Conservation (phyloP, 768 basidiomycete species). For the Amyloporia xantha region DNA sequence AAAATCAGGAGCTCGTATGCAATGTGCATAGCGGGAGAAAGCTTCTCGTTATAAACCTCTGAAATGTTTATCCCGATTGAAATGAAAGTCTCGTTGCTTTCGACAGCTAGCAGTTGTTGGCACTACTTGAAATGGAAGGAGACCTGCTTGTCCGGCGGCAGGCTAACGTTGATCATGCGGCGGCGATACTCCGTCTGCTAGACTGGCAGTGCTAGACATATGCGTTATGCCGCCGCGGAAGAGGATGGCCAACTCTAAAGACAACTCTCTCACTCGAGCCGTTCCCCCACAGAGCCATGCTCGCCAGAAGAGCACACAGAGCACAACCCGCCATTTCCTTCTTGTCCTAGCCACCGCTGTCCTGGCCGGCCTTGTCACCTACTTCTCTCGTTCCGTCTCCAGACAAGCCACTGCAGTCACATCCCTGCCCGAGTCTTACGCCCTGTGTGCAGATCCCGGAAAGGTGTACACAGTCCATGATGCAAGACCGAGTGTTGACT, state of each 20-base stretch:
- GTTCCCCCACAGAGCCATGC: too few species aligned
- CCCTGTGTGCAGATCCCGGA: conserved; percentile 45
- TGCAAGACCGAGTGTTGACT: conserved; percentile 44
- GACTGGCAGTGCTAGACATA: background rate
- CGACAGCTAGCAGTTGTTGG: too few species aligned
- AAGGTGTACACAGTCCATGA: conserved; percentile 70
- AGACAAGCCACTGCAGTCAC: background rate
- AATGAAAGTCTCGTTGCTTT: too few species aligned
- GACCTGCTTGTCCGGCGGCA: background rate
- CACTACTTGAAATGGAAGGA: too few species aligned
- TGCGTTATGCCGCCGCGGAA: background rate
- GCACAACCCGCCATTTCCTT: conserved; percentile 3
- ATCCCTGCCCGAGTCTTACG: conserved; percentile 34
- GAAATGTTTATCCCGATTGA: too few species aligned
- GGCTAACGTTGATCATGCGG: too few species aligned
- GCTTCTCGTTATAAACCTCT: too few species aligned
- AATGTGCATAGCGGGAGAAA: too few species aligned
- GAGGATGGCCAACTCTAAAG: background rate
- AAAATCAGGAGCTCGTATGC: too few species aligned
- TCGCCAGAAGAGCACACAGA: background rate
- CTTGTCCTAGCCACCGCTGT: conserved; percentile 12
- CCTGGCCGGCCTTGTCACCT: conserved; percentile 12
- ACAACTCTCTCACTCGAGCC: too few species aligned
- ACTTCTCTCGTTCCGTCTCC: background rate
- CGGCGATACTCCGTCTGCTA: too few species aligned